A percentile compares a stretch with the other conserved stretches of the same genome.
Conservation (phyloP, 257 asterid species). For the Capsicum pubescens region DNA sequence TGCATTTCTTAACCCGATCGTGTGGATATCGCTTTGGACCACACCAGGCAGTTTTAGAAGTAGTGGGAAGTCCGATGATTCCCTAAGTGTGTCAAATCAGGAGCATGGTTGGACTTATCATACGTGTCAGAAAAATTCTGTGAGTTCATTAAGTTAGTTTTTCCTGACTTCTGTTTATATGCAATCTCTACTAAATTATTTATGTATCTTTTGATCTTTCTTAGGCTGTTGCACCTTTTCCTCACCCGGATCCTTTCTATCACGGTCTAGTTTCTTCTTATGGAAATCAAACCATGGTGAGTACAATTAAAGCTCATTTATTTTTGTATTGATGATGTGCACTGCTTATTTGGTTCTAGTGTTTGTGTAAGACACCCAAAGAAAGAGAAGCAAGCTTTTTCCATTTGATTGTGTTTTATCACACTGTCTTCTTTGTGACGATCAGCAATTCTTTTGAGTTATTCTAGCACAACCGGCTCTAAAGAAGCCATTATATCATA, state of each 20-base stretch:
- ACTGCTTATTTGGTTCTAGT: neutral
- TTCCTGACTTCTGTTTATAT: neutral
- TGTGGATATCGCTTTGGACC: conserved; percentile 23
- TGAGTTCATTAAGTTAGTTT: conserved; percentile 7
- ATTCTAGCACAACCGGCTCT: no score
- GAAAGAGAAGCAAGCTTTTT: neutral
- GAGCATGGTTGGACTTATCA: conserved; percentile 25
- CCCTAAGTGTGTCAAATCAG: conserved; percentile 34
- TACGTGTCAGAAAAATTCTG: conserved; percentile 26
- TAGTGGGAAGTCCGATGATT: conserved; percentile 34
- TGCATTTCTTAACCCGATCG: neutral
- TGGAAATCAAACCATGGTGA: conserved; percentile 36
- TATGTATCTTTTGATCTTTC: neutral
- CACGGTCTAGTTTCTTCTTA: conserved; percentile 29
- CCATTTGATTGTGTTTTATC: neutral
- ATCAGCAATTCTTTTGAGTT: no score
- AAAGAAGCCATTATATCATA: neutral
- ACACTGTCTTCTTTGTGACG: neutral
- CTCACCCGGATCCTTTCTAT: conserved; percentile 28
- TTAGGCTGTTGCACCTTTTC: conserved; percentile 30
- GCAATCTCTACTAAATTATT: neutral
- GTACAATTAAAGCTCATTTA: neutral
- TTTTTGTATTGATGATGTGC: neutral
- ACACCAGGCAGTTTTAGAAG: conserved; percentile 29
- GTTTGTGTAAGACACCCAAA: neutral